Evolutionary conservation across 331 rosid genomes (phyloP).

Genomic region (Telfairia occidentalis): DNA sequence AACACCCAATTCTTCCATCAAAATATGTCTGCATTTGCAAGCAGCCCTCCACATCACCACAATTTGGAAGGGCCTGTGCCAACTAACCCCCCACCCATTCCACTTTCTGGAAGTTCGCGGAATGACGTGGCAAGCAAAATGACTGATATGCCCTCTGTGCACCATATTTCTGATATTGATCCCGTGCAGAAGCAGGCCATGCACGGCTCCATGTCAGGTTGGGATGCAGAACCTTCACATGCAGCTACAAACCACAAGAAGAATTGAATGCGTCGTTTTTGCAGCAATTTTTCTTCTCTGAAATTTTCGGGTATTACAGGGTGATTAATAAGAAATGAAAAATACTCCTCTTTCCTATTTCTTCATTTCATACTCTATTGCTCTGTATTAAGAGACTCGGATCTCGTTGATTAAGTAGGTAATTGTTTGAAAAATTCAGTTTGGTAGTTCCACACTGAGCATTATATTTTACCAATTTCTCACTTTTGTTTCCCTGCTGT

Average conservation of each 20-base stretch:
- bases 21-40: conserved; percentile 15
- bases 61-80: conserved; percentile 18
- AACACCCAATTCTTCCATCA: conserved; percentile 37
- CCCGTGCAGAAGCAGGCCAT: background rate
- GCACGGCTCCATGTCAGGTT: background rate
- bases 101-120: conserved; percentile 7
- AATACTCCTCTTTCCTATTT: background rate
- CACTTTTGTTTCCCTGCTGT: background rate
- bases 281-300: background rate
- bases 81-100: conserved; percentile 7
- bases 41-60: conserved; percentile 22
- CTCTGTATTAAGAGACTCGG: conserved; percentile 4
- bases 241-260: background rate
- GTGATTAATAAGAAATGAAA: conserved; percentile 7
- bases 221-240: background rate
- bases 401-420: background rate
- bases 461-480: background rate
- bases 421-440: background rate
- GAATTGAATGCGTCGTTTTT: background rate
- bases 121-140: conserved; percentile 9
- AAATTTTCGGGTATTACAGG: background rate
- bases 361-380: conserved; percentile 4
- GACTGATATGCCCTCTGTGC: conserved; percentile 9
- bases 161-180: background rate
- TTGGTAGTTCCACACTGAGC: background rate